phyloP scores from a whole-genome alignment of 805 yeast species.

The Kodamaea kaohsiungensis region DNA sequence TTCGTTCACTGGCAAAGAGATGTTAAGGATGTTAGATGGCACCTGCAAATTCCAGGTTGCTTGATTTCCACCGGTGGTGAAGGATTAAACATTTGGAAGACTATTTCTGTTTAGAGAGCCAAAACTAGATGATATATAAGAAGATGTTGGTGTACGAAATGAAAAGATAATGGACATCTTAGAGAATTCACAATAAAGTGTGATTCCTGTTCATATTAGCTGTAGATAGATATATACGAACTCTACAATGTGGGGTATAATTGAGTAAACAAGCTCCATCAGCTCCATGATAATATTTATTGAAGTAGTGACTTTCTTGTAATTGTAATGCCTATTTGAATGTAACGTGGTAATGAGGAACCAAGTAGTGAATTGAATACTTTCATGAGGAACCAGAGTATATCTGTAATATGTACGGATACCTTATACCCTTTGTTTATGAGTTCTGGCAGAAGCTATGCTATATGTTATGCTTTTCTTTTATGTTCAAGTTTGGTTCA shows the following conservation, averaged over 20 bases:
- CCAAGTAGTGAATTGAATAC: too few relatives aligned
- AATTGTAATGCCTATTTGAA: too few relatives aligned
- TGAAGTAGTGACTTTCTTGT: too few relatives aligned
- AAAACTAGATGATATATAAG: too few relatives aligned
- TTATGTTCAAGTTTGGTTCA: neutral
- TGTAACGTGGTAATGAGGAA: too few relatives aligned
- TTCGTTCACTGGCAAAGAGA: slow-evolving; percentile 98
- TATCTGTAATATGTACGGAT: too few relatives aligned
- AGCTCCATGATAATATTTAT: neutral
- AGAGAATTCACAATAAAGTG: neutral
- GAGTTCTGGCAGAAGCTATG: too few relatives aligned
- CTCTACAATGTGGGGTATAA: neutral
- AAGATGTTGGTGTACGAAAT: neutral
- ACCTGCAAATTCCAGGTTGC: slow-evolving; percentile 93
- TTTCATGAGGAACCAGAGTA: too few relatives aligned
- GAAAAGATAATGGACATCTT: neutral
- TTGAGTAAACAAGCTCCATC: neutral
- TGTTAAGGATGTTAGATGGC: slow-evolving; percentile 98
- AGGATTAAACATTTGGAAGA: slow-evolving; percentile 94
- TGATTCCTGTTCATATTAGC: neutral
- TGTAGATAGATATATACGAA: neutral
- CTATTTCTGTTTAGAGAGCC: slow-evolving; percentile 73
- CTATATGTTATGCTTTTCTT: too few relatives aligned
- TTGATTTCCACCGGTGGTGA: slow-evolving; percentile 93
- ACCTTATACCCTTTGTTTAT: too few relatives aligned